Evolutionary conservation across 1,284 basidiomycete species (phyloP).

Genomic region (Leccinum cinnamomeum): DNA sequence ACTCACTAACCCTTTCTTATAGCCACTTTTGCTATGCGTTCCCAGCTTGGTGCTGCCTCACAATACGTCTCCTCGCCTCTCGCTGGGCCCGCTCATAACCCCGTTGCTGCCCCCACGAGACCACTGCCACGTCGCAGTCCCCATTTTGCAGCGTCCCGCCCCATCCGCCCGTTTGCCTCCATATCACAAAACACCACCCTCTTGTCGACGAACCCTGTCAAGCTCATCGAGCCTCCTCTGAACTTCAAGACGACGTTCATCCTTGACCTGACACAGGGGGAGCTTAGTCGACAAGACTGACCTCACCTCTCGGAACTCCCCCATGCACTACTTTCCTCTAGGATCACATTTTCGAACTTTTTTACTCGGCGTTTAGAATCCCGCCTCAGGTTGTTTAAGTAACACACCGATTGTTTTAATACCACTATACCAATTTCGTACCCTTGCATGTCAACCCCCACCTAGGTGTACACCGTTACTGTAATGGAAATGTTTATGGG

Average conservation of each 20-base stretch:
- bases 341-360: background rate
- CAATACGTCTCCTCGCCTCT: conserved; percentile 62
- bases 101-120: conserved; percentile 29
- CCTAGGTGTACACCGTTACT: background rate
- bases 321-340: background rate
- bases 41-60: conserved; percentile 27
- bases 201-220: conserved; percentile 45
- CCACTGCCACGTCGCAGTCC: conserved; percentile 43
- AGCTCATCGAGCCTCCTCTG: conserved; percentile 74
- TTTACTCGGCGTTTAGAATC: background rate
- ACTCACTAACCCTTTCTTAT: conserved; percentile 19
- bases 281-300: conserved; percentile 72
- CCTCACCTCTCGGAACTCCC: background rate
- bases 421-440: conserved; percentile 11
- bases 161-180: conserved; percentile 71
- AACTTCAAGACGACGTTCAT: conserved; percentile 68
- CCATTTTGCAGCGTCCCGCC: conserved; percentile 67
- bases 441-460: background rate
- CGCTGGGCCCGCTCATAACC: conserved; percentile 41
- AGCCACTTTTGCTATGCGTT: conserved; percentile 36
- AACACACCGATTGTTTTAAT: conserved; percentile 21
- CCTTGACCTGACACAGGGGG: conserved; percentile 76
- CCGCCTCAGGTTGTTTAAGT: conserved; percentile 18
- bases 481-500: conserved; percentile 9
- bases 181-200: conserved; percentile 40